These are phyloP conservation scores for Coprinopsis strossmayeri DNA, from an alignment of 768 basidiomycete species.

Conservation along the genomic window DNA sequence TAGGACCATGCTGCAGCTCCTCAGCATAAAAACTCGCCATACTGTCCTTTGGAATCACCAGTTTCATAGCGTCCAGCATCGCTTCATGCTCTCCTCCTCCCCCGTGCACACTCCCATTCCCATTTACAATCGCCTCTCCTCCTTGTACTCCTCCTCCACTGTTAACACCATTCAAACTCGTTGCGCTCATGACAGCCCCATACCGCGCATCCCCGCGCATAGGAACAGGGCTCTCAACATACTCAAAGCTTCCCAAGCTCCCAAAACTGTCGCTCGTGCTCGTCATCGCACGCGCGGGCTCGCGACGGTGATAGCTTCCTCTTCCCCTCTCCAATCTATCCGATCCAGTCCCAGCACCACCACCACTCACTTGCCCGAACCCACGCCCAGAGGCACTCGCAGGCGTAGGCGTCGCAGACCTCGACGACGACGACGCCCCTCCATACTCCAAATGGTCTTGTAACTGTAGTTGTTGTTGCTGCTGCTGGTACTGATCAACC, in stretches of 20 bases:
- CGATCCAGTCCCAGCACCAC: background rate
- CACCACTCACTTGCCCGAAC: background rate
- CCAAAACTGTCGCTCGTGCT: background rate
- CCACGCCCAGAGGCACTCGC: background rate
- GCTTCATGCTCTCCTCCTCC: background rate
- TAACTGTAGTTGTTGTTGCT: too few relatives aligned
- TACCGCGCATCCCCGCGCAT: background rate
- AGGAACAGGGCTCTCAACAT: background rate
- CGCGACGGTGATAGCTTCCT: background rate
- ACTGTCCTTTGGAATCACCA: background rate
- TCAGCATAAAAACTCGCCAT: conserved; percentile 3
- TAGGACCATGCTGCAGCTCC: background rate
- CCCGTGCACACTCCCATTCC: background rate
- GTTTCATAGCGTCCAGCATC: background rate
- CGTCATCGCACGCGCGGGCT: background rate
- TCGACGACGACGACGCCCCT: background rate
- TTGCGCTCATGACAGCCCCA: too few relatives aligned
- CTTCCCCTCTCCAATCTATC: background rate
- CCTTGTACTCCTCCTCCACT: background rate
- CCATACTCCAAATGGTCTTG: background rate
- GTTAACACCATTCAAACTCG: background rate
- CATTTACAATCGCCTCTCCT: background rate
- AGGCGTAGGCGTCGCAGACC: background rate
- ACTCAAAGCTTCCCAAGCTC: background rate
- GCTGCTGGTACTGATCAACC: too few relatives aligned